These are phyloP conservation scores for Agaricus subrufescens DNA, from an alignment of 768 basidiomycete genomes.

Conservation along the genomic window DNA sequence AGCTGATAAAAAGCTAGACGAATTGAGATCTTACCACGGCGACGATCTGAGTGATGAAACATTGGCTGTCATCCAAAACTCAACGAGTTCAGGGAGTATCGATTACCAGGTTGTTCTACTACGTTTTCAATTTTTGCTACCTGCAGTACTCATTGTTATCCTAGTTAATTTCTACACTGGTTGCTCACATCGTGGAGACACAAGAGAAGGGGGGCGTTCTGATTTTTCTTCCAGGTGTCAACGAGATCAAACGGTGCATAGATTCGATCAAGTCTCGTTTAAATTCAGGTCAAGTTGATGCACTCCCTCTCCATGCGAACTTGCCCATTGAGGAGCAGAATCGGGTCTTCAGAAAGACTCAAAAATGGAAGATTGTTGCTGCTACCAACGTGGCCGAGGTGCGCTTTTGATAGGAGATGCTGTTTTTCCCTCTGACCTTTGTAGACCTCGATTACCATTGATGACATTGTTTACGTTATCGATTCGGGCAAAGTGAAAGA, in stretches of 20 bases:
- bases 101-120: constrained; percentile 60
- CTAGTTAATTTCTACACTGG: constrained; percentile 63
- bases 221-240: constrained; percentile 88
- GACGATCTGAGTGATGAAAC: constrained; percentile 43
- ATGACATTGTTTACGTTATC: constrained; percentile 82
- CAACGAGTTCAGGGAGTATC: constrained; percentile 58
- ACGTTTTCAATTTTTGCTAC: background rate
- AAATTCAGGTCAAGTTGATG: constrained; percentile 34
- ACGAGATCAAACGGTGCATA: constrained; percentile 79
- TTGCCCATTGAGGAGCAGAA: constrained; percentile 82
- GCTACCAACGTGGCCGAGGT: constrained; percentile 93
- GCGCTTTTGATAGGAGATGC: constrained; percentile 12
- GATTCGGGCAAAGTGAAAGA: constrained; percentile 88
- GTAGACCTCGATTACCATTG: constrained; percentile 87
- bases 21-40: constrained; percentile 42
- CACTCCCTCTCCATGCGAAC: constrained; percentile 87
- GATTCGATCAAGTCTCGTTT: constrained; percentile 43
- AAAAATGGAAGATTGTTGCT: constrained; percentile 78
- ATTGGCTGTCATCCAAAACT: constrained; percentile 52
- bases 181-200: constrained; percentile 55
- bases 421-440: background rate
- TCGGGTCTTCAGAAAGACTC: constrained; percentile 59
- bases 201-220: constrained; percentile 63
- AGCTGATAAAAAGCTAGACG: constrained; percentile 34
- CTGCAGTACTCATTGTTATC: background rate